Evolutionary conservation across 176 grass and related monocot genomes (phyloP), one percentile per base, ranked within the genome.

Genomic region (Cymbopogon citratus): DNA sequence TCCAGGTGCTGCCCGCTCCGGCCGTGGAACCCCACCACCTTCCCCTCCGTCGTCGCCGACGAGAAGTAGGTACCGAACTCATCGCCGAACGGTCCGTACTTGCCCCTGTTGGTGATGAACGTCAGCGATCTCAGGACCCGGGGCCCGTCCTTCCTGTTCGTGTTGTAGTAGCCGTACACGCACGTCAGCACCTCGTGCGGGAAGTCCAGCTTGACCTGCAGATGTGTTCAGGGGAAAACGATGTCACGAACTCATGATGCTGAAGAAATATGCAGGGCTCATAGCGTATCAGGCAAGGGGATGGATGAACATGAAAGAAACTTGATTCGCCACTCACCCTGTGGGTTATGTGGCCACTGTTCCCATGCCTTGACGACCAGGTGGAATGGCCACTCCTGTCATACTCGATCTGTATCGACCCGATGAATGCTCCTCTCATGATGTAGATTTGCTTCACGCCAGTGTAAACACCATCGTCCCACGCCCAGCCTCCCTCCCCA

Each of bases 351-450:
- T 91, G 89, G 41, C 96, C 91, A 44, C 80, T 87, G 64, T 89
- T 83, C 48, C 96, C 96, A 69, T 99, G 93, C 69, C 93, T 86
- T 12, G 91, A 60, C 7, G 96, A 99, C 96, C 96, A 99, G 57
- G 93, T 60, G 75, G 91, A 91, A 66, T 93, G 85, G 19, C 86
- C 85, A 25, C 85, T 85, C 25, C 91, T 36, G 85, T 99, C 96
- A 31, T 99, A 99, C 85, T 99, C 92, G 11, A 99, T 91, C 72
- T 95, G 96, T 68, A 99, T 91, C 3, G 96, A 95, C 15, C 94
- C 87, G 5, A 99, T 89, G 73, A 88, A 84, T 3, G 83, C 36
- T n/a, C 91, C 93, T 31, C 91, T 88, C 62, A 88, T 91, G 54
- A 99, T 65, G 52, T 91, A 91, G 29, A 95, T 69, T 39, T 99